These are phyloP conservation scores for Pythium apleroticum DNA, from an alignment of 352 stramenopile genomes.

Conservation along the genomic window DNA sequence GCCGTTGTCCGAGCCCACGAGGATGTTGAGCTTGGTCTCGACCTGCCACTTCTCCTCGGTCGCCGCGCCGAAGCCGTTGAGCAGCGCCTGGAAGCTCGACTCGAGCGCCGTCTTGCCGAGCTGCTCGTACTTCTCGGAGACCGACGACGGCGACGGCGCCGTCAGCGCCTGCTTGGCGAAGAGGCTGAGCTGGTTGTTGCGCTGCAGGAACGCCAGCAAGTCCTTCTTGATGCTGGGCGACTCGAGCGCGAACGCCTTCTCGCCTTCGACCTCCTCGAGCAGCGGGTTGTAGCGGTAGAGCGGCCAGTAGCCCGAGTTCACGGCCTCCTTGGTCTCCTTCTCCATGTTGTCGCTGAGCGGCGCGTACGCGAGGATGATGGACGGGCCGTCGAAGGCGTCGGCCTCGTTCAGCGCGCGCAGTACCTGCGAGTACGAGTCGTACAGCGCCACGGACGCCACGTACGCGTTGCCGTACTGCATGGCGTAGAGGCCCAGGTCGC, in stretches of 20 bases:
- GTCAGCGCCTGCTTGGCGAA: constrained; percentile 79
- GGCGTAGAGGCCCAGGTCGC: constrained; percentile 89
- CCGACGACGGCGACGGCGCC: constrained; percentile 33
- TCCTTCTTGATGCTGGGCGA: constrained; percentile 91
- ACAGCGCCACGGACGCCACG: constrained; percentile 89
- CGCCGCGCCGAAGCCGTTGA: constrained; percentile 59
- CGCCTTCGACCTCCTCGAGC: constrained; percentile 69
- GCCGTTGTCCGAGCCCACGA: constrained; percentile 77
- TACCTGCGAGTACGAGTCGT: constrained; percentile 87
- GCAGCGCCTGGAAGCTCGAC: constrained; percentile 75
- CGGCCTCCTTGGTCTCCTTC: constrained; percentile 86
- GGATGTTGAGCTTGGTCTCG: constrained; percentile 73
- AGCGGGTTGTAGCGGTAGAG: constrained; percentile 92
- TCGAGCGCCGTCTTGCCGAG: constrained; percentile 85
- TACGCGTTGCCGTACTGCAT: constrained; percentile 95
- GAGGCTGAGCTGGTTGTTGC: constrained; percentile 90
- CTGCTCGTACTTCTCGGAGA: constrained; percentile 69
- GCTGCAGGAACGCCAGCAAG: constrained; percentile 84
- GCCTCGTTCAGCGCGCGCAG: constrained; percentile 90
- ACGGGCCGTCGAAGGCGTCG: constrained; percentile 88
- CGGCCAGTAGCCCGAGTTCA: constrained; percentile 89
- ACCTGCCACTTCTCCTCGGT: constrained; percentile 56
- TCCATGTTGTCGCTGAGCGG: constrained; percentile 83
- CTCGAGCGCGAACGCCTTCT: constrained; percentile 90
- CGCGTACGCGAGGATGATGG: constrained; percentile 89